Evolutionary conservation across 441 rosid genomes (phyloP).

Genomic region (Cnidoscolus chayamansa): DNA sequence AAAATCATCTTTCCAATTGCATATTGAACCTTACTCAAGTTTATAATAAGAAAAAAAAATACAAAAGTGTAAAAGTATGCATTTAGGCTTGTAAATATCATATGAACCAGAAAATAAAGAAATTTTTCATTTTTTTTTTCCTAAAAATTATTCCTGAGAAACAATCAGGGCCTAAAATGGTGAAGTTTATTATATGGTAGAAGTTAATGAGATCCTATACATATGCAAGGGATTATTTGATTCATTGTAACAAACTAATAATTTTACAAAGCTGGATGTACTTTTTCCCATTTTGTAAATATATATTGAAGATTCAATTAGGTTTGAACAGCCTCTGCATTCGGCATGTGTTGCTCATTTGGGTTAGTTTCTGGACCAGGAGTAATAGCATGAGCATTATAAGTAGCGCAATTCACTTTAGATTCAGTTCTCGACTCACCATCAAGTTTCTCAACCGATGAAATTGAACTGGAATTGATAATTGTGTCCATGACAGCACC

Average conservation of each 20-base stretch:
- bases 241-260: constrained; percentile 23
- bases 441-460: constrained; percentile 33
- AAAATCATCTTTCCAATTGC: background rate
- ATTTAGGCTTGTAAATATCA: background rate
- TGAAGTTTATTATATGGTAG: constrained; percentile 11
- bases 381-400: constrained; percentile 18
- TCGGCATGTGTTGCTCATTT: constrained; percentile 40
- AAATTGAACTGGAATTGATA: constrained; percentile 20
- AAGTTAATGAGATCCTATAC: constrained; percentile 21
- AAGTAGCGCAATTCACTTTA: constrained; percentile 21
- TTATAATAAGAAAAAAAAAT: too few relatives aligned
- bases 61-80: background rate
- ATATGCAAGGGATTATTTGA: constrained; percentile 22
- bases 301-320: constrained; percentile 23
- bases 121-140: too few relatives aligned
- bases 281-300: constrained; percentile 3
- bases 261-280: constrained; percentile 23
- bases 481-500: constrained; percentile 7
- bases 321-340: constrained; percentile 59
- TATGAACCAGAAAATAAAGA: too few relatives aligned
- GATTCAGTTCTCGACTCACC: constrained; percentile 34
- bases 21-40: background rate
- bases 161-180: background rate
- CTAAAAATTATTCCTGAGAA: too few relatives aligned
- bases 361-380: constrained; percentile 28